Evolutionary conservation across 2,329 filamentous ascomycete genomes (phyloP).

Genomic region (Aspergillus luchuensis): DNA sequence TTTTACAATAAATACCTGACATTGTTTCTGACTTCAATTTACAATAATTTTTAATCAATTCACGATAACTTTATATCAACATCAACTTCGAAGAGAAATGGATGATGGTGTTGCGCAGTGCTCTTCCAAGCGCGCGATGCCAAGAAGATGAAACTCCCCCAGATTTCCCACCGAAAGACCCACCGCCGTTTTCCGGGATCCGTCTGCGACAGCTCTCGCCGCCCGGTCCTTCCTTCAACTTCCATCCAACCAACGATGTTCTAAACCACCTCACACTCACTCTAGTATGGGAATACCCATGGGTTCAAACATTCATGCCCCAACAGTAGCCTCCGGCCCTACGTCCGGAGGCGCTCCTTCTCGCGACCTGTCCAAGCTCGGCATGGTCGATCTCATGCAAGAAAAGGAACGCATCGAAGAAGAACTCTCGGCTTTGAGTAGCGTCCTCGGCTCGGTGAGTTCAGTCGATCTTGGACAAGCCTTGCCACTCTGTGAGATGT

Average conservation of each 20-base stretch:
- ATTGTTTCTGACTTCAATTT: too few species aligned
- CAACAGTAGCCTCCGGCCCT: slow-evolving; percentile 77
- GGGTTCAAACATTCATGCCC: slow-evolving; percentile 66
- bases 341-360: slow-evolving; percentile 57
- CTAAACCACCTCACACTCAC: slow-evolving; percentile 15
- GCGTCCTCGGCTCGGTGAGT: slow-evolving; percentile 83
- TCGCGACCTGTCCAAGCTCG: slow-evolving; percentile 67
- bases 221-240: slow-evolving; percentile 2
- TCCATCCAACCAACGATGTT: slow-evolving; percentile 4
- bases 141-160: slow-evolving; percentile 4
- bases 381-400: slow-evolving; percentile 76
- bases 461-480: background rate
- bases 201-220: background rate
- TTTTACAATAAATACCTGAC: too few species aligned
- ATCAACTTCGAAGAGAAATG: background rate
- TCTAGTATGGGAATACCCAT: slow-evolving; percentile 58
- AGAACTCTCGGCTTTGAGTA: slow-evolving; percentile 80
- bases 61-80: background rate
- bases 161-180: slow-evolving; percentile 6
- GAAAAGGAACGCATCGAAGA: slow-evolving; percentile 84
- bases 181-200: slow-evolving; percentile 1
- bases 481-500: slow-evolving; percentile 6
- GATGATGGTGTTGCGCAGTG: background rate
- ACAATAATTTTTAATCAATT: too few species aligned
- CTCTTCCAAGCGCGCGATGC: background rate